Base-by-base conservation (phyloP, 106 monocot genomes). In the Ottelia alismoides region DNA sequence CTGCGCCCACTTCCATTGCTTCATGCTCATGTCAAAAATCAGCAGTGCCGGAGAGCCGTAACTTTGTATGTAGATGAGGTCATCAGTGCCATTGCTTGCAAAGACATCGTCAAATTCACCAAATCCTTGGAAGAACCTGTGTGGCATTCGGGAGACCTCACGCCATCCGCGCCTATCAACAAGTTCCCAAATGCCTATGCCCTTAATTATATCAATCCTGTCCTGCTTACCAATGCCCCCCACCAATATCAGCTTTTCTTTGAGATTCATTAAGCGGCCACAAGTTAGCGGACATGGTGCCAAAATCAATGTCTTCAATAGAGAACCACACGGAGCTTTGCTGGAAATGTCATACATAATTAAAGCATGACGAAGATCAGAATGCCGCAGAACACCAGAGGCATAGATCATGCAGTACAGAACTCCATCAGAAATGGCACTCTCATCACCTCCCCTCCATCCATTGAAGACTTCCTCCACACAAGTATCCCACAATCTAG, bases 371-470 rank as follows among this genome's bases (percentile, higher is more conserved):
- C 94, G 80, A 6, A 68, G 51, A 12, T 72, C 72, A 29, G 27
- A 73, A 61, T 82, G 20, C 74, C 77, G 22, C 75, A 20, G 19
- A 30, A 78, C 58, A 31, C 78, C 78, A 20, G 70, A 62, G 17
- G 74, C 79, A 46, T 94, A 76, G 43, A 88, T 72, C 63, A 94
- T 58, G 44, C 80, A 88, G 64, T 88, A 94, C 29, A 88, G 47
- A 25, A 84, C 46, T 11, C 84, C 84, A 61, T 74, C 52, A 49
- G 84, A 94, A 29, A 94, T 88, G 22, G 84, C 84, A 22, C 84
- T 69, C 49, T 88, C 94, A 60, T 84, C 81, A 0, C 94, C 94
- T 52, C 94, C 88, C 35, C 94, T 77, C 94, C 94, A 94, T 31
- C 81, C 88, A 24, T 57, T 48, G 30, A 84, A 68, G 27, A 84